Conservation (phyloP, 1,139 yeast genomes). For the Cylindricascospora bacillispora region DNA sequence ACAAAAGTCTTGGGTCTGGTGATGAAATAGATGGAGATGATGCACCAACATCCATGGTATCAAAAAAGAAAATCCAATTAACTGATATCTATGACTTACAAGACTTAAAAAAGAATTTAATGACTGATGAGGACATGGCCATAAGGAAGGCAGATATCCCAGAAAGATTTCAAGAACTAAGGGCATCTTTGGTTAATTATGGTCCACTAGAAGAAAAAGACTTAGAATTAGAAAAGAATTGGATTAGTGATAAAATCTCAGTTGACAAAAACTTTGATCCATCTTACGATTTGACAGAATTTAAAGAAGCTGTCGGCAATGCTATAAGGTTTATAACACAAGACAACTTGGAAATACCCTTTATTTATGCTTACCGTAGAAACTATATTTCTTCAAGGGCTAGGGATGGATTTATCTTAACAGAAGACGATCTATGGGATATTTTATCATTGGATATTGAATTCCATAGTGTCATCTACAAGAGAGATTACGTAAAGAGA, state of each 20-base stretch:
- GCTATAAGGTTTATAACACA: conserved; percentile 69
- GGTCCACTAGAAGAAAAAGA: conserved; percentile 54
- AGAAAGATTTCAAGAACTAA: conserved; percentile 74
- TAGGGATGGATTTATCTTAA: conserved; percentile 40
- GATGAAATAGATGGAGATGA: background rate
- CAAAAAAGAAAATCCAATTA: conserved; percentile 43
- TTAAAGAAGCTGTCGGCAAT: conserved; percentile 57
- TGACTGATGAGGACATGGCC: conserved; percentile 84
- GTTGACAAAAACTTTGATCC: conserved; percentile 38
- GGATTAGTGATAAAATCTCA: conserved; percentile 55
- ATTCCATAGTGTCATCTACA: conserved; percentile 74
- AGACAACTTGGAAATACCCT: conserved; percentile 86
- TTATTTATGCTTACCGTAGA: conserved; percentile 89
- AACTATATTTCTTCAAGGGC: conserved; percentile 54
- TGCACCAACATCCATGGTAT: conserved; percentile 29
- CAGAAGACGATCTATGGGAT: conserved; percentile 88
- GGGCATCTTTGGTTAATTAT: conserved; percentile 50
- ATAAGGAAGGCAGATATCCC: conserved; percentile 85
- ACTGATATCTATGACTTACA: conserved; percentile 92
- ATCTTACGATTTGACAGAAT: conserved; percentile 41
- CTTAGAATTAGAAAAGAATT: conserved; percentile 56
- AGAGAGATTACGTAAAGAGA: conserved; percentile 50
- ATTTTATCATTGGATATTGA: conserved; percentile 78
- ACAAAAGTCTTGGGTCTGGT: conserved; percentile 28
- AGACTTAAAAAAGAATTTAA: conserved; percentile 78